A percentile compares a stretch with the other conserved stretches of the same genome.
Conservation (phyloP, 208 protist species). For the Leishmania tarentolae region DNA sequence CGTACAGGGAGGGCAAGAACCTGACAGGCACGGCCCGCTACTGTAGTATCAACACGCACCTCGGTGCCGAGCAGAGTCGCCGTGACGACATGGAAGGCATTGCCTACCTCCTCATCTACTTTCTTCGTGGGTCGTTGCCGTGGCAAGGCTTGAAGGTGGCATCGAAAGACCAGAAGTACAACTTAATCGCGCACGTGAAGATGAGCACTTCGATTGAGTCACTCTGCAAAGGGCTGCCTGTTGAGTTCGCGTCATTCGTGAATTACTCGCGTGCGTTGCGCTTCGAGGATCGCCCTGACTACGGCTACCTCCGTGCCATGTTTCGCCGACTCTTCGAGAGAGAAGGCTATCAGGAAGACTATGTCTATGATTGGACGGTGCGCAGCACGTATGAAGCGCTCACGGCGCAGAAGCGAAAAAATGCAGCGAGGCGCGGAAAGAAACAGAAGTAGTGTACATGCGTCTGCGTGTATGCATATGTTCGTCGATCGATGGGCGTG, state of each 20-base stretch:
- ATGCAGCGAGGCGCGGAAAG: conserved; percentile 6
- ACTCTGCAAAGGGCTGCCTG: conserved; percentile 93
- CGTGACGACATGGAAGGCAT: conserved; percentile 99
- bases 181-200: conserved; percentile 98
- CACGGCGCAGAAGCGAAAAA: conserved; percentile 10
- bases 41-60: conserved; percentile 99
- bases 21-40: conserved; percentile 99
- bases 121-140: conserved; percentile 97
- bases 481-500: background rate
- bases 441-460: conserved; percentile 6
- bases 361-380: conserved; percentile 97
- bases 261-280: conserved; percentile 96
- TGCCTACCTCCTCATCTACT: conserved; percentile 99
- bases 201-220: conserved; percentile 93
- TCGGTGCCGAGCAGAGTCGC: conserved; percentile 97
- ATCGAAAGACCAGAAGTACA: conserved; percentile 99
- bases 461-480: background rate
- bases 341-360: conserved; percentile 98
- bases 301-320: conserved; percentile 97
- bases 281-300: conserved; percentile 99
- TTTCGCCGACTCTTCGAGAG: conserved; percentile 98
- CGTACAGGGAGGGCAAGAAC: conserved; percentile 99
- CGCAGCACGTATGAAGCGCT: conserved; percentile 23
- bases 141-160: conserved; percentile 97
- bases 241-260: conserved; percentile 98